A percentile compares a stretch with the other conserved stretches of the same genome.
Evolutionary conservation across 257 asterid species (phyloP).

Genomic region (Solanum sejunctum): DNA sequence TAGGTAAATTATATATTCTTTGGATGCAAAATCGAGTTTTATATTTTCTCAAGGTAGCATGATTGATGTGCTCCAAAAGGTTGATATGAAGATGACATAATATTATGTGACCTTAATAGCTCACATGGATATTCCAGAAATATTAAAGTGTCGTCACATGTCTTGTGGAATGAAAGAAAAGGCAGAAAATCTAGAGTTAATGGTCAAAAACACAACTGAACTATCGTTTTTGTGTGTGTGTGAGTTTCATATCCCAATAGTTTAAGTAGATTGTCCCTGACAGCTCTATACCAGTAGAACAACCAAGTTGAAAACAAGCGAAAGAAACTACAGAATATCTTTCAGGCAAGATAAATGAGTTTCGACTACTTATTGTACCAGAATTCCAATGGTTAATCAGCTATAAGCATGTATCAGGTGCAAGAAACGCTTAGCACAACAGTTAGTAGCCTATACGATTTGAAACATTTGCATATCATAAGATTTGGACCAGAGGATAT

Average conservation of each 20-base stretch:
- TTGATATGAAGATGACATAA: neutral
- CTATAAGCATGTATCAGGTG: neutral
- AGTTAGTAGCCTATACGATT: neutral
- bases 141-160: neutral
- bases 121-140: neutral
- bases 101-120: neutral
- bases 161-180: neutral
- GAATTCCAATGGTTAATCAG: neutral
- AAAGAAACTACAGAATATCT: neutral
- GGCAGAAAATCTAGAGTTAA: neutral
- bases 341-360: neutral
- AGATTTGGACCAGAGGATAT: neutral
- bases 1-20: neutral
- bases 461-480: neutral
- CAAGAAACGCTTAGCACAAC: neutral
- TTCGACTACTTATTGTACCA: neutral
- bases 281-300: neutral
- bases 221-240: no score
- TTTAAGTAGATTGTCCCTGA: neutral
- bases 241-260: neutral
- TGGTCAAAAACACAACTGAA: neutral
- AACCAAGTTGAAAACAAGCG: neutral
- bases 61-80: neutral
- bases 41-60: neutral
- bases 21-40: neutral